phyloP scores from a whole-genome alignment of 257 asterid genomes.

The Solanum ossicruentum region DNA sequence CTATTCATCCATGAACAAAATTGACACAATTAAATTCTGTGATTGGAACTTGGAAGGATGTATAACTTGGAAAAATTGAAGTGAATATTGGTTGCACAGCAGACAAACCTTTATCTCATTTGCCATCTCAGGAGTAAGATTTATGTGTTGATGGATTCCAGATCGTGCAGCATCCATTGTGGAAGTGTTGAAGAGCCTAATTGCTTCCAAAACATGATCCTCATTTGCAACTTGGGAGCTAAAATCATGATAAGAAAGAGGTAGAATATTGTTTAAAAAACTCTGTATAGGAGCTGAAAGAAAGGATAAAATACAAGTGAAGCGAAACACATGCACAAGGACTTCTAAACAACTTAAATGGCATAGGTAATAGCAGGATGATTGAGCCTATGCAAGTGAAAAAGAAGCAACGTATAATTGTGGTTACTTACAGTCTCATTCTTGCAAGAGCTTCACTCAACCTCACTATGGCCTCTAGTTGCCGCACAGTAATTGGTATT shows the following conservation, averaged over 20 bases:
- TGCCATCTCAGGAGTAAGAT: conserved; percentile 80
- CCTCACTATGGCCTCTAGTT: conserved; percentile 92
- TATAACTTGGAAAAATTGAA: background rate
- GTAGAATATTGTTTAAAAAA: background rate
- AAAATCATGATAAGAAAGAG: background rate
- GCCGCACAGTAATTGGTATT: conserved; percentile 97
- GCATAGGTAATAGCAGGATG: background rate
- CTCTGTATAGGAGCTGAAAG: background rate
- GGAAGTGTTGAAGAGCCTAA: conserved; percentile 68
- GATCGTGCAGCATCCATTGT: conserved; percentile 97
- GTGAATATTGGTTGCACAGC: background rate
- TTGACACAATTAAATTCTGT: background rate
- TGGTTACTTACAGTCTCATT: conserved; percentile 78
- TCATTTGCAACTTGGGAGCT: conserved; percentile 80
- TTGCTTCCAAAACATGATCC: conserved; percentile 80
- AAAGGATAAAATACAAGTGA: background rate
- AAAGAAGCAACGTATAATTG: background rate
- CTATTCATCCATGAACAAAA: conserved; percentile 21
- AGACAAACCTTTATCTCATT: conserved; percentile 71
- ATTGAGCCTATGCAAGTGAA: background rate
- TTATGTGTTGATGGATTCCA: conserved; percentile 71
- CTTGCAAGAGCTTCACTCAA: conserved; percentile 90
- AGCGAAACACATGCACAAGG: background rate
- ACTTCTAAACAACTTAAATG: background rate
- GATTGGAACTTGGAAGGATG: background rate